phyloP scores from a whole-genome alignment of 1,284 basidiomycete genomes.

The Papiliotrema flavescens region DNA sequence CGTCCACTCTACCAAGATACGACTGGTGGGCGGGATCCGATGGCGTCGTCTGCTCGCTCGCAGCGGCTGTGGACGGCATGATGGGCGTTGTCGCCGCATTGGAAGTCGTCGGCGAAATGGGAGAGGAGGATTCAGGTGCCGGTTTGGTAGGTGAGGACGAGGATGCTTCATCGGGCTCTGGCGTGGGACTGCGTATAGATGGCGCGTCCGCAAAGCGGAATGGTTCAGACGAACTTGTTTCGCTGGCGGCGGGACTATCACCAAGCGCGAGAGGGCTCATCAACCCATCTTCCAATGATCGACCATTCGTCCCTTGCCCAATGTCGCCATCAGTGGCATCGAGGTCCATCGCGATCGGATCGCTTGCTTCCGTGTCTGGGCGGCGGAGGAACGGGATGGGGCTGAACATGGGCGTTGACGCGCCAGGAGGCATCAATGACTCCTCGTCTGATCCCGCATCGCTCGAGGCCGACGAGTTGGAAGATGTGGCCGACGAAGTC shows the following conservation, averaged over 20 bases:
- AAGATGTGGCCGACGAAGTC: slow-evolving; percentile 2
- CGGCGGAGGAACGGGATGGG: slow-evolving; percentile 47
- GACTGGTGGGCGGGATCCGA: slow-evolving; percentile 37
- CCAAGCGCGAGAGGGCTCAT: slow-evolving; percentile 40
- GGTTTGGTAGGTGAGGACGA: background rate
- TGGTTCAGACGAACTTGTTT: background rate
- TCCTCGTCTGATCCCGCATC: slow-evolving; percentile 17
- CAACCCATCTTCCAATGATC: slow-evolving; percentile 22
- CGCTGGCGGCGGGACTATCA: slow-evolving; percentile 6
- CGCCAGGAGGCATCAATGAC: slow-evolving; percentile 39
- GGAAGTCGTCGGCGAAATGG: background rate
- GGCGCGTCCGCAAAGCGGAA: slow-evolving; percentile 1
- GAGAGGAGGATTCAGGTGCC: background rate
- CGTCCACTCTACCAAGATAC: slow-evolving; percentile 48
- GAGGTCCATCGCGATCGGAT: slow-evolving; percentile 1
- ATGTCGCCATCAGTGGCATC: background rate
- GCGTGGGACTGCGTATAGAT: slow-evolving; percentile 29
- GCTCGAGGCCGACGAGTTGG: slow-evolving; percentile 52
- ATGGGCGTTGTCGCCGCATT: background rate
- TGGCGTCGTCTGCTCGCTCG: background rate
- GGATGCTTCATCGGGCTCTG: slow-evolving; percentile 35
- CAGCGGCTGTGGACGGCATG: background rate
- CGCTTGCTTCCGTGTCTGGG: slow-evolving; percentile 7
- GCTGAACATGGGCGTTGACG: slow-evolving; percentile 47
- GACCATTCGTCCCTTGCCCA: background rate